Evolutionary conservation across 495 filamentous ascomycete genomes (phyloP).

Genomic region (Xylaria longipes): DNA sequence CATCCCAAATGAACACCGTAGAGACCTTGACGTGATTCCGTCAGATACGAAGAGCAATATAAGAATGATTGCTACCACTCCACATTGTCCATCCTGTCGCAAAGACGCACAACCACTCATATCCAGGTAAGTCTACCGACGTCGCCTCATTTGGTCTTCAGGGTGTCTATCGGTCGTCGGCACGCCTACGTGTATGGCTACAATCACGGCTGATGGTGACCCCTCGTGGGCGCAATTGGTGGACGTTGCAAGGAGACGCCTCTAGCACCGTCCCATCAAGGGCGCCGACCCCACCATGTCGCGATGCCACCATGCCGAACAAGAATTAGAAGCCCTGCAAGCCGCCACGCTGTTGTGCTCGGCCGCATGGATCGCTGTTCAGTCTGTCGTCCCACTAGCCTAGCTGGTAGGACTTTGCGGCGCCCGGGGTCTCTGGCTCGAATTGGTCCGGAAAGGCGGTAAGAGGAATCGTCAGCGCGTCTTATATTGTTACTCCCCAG

Average conservation of each 20-base stretch:
- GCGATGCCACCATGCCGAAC: conserved; percentile 42
- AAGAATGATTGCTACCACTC: conserved; percentile 23
- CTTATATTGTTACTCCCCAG: conserved; percentile 27
- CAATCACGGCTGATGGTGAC: conserved; percentile 36
- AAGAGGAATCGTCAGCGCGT: conserved; percentile 24
- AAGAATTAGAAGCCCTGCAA: conserved; percentile 36
- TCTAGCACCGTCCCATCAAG: conserved; percentile 26
- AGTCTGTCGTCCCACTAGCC: conserved; percentile 17
- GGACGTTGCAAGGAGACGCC: conserved; percentile 35
- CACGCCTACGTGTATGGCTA: conserved; percentile 25
- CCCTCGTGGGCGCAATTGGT: conserved; percentile 37
- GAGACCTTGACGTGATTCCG: conserved; percentile 14
- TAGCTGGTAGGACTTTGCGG: conserved; percentile 19
- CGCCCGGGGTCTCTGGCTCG: not conserved
- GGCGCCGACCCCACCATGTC: conserved; percentile 36
- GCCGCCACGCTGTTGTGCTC: conserved; percentile 20
- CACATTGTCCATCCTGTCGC: conserved; percentile 13
- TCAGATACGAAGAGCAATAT: conserved; percentile 28
- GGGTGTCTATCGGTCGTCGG: conserved; percentile 8
- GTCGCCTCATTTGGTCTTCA: conserved; percentile 14
- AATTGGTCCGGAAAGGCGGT: conserved; percentile 28
- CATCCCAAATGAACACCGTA: not conserved
- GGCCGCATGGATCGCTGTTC: conserved; percentile 22
- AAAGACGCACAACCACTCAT: conserved; percentile 8
- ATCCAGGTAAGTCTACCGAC: not conserved